Conservation (phyloP, 768 basidiomycete species). For the Floccularia luteovirens region DNA sequence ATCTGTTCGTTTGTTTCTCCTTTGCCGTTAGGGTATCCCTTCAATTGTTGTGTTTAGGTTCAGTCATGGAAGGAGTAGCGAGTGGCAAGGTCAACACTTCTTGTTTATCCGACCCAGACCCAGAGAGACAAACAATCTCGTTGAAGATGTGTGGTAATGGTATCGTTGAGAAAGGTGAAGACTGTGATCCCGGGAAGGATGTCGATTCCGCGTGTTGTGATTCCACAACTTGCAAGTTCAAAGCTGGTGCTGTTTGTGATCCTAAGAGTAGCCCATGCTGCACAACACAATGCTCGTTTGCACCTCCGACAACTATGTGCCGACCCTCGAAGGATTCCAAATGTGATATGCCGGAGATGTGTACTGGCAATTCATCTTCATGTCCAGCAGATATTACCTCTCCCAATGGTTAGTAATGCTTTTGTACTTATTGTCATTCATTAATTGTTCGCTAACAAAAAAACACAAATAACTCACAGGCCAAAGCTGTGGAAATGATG, state of each 20-base stretch:
- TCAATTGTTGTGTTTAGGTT: constrained; percentile 31
- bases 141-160: constrained; percentile 80
- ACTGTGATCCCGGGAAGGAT: constrained; percentile 76
- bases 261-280: constrained; percentile 74
- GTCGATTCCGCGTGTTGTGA: constrained; percentile 67
- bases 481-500: constrained; percentile 54
- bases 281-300: constrained; percentile 59
- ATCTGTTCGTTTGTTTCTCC: constrained; percentile 42
- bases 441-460: too few species aligned
- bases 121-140: constrained; percentile 37
- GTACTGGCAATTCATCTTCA: constrained; percentile 63
- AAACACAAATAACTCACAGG: constrained; percentile 29
- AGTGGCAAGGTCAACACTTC: constrained; percentile 45
- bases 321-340: constrained; percentile 52
- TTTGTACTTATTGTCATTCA: constrained; percentile 3
- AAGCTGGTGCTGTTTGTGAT: constrained; percentile 65
- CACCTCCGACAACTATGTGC: constrained; percentile 62
- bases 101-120: constrained; percentile 61
- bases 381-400: constrained; percentile 63
- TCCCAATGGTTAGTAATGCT: constrained; percentile 47
- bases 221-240: constrained; percentile 68
- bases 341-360: constrained; percentile 71
- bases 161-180: constrained; percentile 76
- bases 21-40: not conserved
- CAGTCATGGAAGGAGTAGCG: constrained; percentile 45